These are phyloP conservation scores for Suillus weaverae DNA, from an alignment of 768 basidiomycete genomes.

Conservation along the genomic window DNA sequence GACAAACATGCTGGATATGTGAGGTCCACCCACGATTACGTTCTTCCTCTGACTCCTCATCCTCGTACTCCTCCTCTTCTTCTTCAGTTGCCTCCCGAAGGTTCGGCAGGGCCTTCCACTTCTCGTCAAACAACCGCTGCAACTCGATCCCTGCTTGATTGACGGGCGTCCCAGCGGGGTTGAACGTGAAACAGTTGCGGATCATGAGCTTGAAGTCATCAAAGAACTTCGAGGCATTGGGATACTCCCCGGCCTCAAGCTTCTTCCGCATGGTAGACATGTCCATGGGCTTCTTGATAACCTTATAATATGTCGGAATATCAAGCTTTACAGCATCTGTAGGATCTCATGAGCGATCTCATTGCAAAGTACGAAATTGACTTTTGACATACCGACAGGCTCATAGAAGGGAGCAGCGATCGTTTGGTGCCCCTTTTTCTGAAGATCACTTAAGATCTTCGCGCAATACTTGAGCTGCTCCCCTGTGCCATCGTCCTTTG, in stretches of 20 bases:
- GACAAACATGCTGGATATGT: constrained; percentile 10
- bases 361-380: neutral
- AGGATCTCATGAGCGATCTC: too few relatives aligned
- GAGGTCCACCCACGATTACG: constrained; percentile 48
- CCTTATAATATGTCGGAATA: constrained; percentile 81
- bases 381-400: constrained; percentile 77
- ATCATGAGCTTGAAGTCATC: constrained; percentile 95
- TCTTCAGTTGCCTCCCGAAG: constrained; percentile 55
- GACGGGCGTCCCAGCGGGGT: constrained; percentile 84
- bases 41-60: constrained; percentile 68
- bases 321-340: constrained; percentile 77
- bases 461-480: constrained; percentile 86
- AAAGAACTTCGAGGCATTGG: constrained; percentile 77
- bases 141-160: constrained; percentile 83
- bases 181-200: constrained; percentile 90
- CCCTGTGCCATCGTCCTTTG: constrained; percentile 64
- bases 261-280: constrained; percentile 85
- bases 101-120: constrained; percentile 79
- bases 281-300: constrained; percentile 97
- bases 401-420: constrained; percentile 87
- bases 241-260: constrained; percentile 75
- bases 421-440: constrained; percentile 73
- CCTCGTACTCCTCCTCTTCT: constrained; percentile 63
- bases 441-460: constrained; percentile 72
- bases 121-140: constrained; percentile 88